phyloP scores from a whole-genome alignment of 352 stramenopile species.

The Globisporangium spiculum region DNA sequence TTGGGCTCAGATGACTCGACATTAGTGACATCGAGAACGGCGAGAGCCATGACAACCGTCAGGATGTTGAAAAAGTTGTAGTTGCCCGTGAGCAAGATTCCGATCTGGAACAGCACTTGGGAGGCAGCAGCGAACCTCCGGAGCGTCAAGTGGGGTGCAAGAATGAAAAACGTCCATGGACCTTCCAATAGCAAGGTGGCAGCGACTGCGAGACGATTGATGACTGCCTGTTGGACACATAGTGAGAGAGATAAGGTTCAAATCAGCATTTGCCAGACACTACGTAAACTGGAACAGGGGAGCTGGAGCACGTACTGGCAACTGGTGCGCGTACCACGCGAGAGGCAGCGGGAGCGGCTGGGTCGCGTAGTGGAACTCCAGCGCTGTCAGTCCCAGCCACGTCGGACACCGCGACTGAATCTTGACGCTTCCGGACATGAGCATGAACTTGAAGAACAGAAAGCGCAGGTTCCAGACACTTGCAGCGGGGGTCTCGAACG shows the following conservation, averaged over 20 bases:
- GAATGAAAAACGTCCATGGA: constrained; percentile 76
- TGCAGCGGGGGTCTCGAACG: constrained; percentile 29
- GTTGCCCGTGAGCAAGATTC: constrained; percentile 88
- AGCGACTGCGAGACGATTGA: constrained; percentile 78
- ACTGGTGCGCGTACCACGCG: constrained; percentile 84
- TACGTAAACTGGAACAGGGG: background rate
- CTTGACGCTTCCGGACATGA: constrained; percentile 92
- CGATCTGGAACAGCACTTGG: constrained; percentile 81
- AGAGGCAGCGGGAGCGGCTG: constrained; percentile 77
- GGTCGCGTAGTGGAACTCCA: constrained; percentile 92
- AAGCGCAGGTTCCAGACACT: constrained; percentile 77
- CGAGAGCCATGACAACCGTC: constrained; percentile 49
- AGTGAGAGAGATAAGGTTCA: background rate
- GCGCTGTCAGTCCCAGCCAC: constrained; percentile 86
- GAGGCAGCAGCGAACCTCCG: constrained; percentile 52
- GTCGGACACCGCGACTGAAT: constrained; percentile 89
- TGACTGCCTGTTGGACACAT: constrained; percentile 37
- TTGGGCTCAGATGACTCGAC: background rate
- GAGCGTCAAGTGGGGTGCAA: constrained; percentile 59
- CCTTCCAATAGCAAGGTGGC: constrained; percentile 89
- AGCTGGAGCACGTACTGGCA: constrained; percentile 41
- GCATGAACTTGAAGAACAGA: constrained; percentile 93
- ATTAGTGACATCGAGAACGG: constrained; percentile 28
- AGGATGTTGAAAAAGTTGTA: constrained; percentile 96
- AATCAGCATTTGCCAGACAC: background rate